Percentiles rank a stretch among this genome's conserved stretches.
Conservation (phyloP, 1,284 basidiomycete genomes). For the Marasmius oreades region DNA sequence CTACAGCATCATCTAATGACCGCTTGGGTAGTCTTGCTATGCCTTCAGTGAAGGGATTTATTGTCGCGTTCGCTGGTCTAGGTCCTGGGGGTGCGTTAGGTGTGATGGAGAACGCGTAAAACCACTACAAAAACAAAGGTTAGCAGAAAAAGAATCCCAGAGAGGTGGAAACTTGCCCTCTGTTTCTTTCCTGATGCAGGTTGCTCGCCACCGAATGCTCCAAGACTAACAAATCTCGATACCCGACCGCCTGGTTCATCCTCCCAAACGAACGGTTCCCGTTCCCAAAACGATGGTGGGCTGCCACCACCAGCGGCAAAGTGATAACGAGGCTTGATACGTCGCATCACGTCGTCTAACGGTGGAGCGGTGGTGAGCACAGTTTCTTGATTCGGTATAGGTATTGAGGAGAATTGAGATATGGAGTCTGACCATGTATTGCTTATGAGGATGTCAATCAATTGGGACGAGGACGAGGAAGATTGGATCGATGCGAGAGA, state of each 20-base stretch:
- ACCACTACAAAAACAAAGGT: slow-evolving; percentile 34
- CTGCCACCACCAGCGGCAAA: slow-evolving; percentile 61
- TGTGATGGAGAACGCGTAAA: slow-evolving; percentile 47
- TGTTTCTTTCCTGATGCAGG: slow-evolving; percentile 69
- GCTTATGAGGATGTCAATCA: slow-evolving; percentile 82
- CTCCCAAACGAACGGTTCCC: slow-evolving; percentile 86
- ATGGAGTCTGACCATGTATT: slow-evolving; percentile 76
- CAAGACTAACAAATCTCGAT: slow-evolving; percentile 80
- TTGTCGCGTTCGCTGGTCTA: slow-evolving; percentile 64
- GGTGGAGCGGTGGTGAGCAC: slow-evolving; percentile 47
- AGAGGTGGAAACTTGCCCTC: slow-evolving; percentile 50
- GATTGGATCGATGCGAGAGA: slow-evolving; percentile 71
- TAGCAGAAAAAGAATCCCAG: background rate
- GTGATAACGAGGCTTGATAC: slow-evolving; percentile 74
- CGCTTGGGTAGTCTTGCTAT: slow-evolving; percentile 48
- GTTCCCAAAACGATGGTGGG: slow-evolving; percentile 82
- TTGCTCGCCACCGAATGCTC: slow-evolving; percentile 71
- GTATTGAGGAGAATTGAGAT: slow-evolving; percentile 56
- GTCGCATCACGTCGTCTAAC: slow-evolving; percentile 64
- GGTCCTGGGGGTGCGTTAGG: slow-evolving; percentile 30
- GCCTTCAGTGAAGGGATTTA: slow-evolving; percentile 64
- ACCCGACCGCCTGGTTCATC: slow-evolving; percentile 61
- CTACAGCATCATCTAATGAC: slow-evolving; percentile 37
- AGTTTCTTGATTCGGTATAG: slow-evolving; percentile 46
- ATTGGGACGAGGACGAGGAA: slow-evolving; percentile 52